Base-by-base conservation (phyloP, 2,329 filamentous ascomycete genomes). In the Cladosporium sp. region DNA sequence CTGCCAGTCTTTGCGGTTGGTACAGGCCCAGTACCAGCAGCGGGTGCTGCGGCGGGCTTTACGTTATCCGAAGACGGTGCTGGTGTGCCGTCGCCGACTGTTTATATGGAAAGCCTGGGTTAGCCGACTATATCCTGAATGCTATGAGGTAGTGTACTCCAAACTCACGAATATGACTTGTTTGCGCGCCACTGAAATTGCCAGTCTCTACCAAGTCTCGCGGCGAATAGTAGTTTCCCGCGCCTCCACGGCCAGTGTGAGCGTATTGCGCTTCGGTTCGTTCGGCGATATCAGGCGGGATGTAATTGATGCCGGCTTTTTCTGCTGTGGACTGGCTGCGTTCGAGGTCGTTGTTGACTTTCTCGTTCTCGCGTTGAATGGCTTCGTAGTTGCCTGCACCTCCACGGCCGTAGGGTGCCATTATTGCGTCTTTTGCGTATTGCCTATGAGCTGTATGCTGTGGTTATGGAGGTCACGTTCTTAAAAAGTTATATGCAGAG, bases 211-310 rank as follows among this genome's bases (percentile, higher is more conserved):
- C 71, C 28, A 83, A 74, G 34, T 78, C 73, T 36, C 75, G 72
- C 32, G 81, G 81, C 49, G 78, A 76, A 70, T 81, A 83, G 74
- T 76, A 82, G 72, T 83, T 83, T 3, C 81, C 82, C 4, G 79
- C 78, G 47, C 81, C 82, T 49, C 81, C 81, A 49, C 81, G 76
- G 41, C 81, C 81, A 60, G 74, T 78, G 68, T 81, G 78, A 5
- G 80, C 79, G 69, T 82, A 82, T 63, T 77, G 76, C 63, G 74
- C 69, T 44, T 70, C 24, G 11, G 51, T n/a, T 32, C 67, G 67
- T n/a, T 67, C 67, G 41, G 68, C 66, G 32, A 68, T 68, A 41
- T 64, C 60, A 26, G 54, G 44, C 5, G 59, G 41, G 14, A 32
- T 14, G 24, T 60, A 61, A 49, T 36, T 71, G 66, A 32, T 69